phyloP scores from a whole-genome alignment of 2,329 filamentous ascomycete species.

The Colletotrichum musae region DNA sequence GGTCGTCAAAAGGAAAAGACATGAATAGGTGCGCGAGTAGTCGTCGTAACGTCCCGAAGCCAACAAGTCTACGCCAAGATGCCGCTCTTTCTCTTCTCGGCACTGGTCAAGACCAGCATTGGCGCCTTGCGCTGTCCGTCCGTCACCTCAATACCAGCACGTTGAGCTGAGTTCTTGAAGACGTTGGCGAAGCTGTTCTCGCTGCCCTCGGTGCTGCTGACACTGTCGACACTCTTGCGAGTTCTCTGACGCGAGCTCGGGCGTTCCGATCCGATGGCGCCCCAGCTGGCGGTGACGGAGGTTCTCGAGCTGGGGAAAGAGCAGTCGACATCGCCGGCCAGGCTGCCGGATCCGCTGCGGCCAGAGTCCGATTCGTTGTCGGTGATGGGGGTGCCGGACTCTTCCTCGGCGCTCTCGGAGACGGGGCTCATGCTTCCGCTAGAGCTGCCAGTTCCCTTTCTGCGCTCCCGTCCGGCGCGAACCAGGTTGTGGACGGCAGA shows the following conservation, averaged over 20 bases:
- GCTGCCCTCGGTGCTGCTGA: conserved; percentile 71
- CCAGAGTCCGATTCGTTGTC: conserved; percentile 83
- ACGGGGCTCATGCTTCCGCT: conserved; percentile 89
- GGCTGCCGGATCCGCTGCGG: conserved; percentile 82
- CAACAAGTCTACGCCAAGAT: conserved; percentile 39
- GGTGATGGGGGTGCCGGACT: conserved; percentile 76
- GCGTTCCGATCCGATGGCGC: conserved; percentile 89
- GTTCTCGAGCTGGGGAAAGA: conserved; percentile 83
- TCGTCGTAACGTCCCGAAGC: conserved; percentile 39
- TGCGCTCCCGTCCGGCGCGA: conserved; percentile 88
- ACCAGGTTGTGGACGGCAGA: conserved; percentile 93
- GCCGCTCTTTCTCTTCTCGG: conserved; percentile 88
- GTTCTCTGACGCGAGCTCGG: conserved; percentile 79
- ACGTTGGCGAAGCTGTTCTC: conserved; percentile 75
- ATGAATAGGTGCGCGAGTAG: conserved; percentile 37
- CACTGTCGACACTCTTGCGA: conserved; percentile 74
- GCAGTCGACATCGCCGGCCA: conserved; percentile 79
- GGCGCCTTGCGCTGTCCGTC: conserved; percentile 84
- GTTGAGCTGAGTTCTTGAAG: conserved; percentile 72
- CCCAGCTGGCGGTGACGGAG: conserved; percentile 79
- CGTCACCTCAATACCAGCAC: conserved; percentile 67
- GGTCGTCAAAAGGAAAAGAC: conserved; percentile 43
- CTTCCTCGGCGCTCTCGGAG: conserved; percentile 79
- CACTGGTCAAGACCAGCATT: conserved; percentile 88
- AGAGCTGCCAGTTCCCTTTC: conserved; percentile 80